phyloP scores from a whole-genome alignment of 108 stramenopile species.

The Tribonema minus region DNA sequence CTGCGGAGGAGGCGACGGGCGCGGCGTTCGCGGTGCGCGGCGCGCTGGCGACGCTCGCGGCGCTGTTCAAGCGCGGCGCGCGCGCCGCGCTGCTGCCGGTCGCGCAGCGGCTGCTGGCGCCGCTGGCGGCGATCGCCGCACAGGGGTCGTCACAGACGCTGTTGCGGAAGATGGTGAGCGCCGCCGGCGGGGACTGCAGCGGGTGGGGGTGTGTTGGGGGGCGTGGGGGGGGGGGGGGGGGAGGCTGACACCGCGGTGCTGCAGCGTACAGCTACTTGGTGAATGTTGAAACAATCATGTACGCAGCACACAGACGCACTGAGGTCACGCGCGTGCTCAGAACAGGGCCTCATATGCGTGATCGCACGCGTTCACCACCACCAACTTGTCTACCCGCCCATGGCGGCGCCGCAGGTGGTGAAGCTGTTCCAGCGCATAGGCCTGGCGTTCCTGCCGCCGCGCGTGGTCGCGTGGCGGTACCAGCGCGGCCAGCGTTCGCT shows the following conservation, averaged over 20 bases:
- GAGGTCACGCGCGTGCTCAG: neutral
- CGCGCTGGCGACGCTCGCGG: slow-evolving; percentile 30
- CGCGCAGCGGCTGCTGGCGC: neutral
- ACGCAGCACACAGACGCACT: neutral
- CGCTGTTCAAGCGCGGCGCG: slow-evolving; percentile 37
- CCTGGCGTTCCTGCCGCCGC: slow-evolving; percentile 78
- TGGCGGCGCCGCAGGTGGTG: slow-evolving; percentile 48
- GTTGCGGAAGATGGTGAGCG: slow-evolving; percentile 21
- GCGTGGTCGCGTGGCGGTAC: slow-evolving; percentile 88
- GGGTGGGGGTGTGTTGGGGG: neutral
- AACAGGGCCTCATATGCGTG: neutral
- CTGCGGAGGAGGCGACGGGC: slow-evolving; percentile 13
- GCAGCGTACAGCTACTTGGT: neutral
- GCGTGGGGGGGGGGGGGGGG: neutral
- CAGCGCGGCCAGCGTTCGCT: slow-evolving; percentile 76
- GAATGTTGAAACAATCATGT: neutral
- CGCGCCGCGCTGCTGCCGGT: neutral
- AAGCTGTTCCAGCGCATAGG: slow-evolving; percentile 89
- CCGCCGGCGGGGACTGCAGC: neutral
- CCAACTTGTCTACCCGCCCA: neutral
- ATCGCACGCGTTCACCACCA: neutral
- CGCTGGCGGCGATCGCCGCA: slow-evolving; percentile 17
- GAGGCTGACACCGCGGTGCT: neutral
- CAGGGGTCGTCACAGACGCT: slow-evolving; percentile 22
- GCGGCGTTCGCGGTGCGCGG: slow-evolving; percentile 47